A percentile compares a stretch with the other conserved stretches of the same genome.
phyloP scores from a whole-genome alignment of 768 basidiomycete genomes.

The Dacryopinax spathularia region DNA sequence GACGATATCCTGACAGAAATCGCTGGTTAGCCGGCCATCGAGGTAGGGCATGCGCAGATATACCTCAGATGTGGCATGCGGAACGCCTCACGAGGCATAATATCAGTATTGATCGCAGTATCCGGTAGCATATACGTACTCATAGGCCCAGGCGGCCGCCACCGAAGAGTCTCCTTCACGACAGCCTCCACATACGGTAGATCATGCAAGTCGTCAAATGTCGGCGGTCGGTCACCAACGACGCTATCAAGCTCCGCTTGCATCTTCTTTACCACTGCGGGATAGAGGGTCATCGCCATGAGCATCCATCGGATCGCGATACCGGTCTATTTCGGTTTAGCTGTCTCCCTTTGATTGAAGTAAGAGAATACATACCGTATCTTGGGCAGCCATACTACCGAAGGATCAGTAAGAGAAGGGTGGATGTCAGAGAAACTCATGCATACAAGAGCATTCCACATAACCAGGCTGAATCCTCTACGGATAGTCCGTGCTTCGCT shows the following conservation, averaged over 20 bases:
- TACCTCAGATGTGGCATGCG: background rate
- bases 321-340: background rate
- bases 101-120: no score
- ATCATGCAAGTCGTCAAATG: conserved; percentile 16
- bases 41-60: no score
- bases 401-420: background rate
- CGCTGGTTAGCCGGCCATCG: no score
- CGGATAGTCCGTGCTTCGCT: background rate
- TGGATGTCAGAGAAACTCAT: background rate
- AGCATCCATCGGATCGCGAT: background rate
- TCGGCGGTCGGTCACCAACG: conserved; percentile 18
- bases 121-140: no score
- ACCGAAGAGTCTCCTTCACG: conserved; percentile 18
- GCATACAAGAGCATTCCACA: background rate
- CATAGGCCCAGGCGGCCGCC: background rate
- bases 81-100: background rate
- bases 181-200: conserved; percentile 21
- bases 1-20: conserved; percentile 4
- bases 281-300: conserved; percentile 12
- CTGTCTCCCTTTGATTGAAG: background rate
- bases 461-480: background rate
- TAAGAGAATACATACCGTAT: background rate
- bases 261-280: conserved; percentile 17
- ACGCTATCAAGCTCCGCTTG: conserved; percentile 20
- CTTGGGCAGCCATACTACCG: background rate